Conservation (phyloP, 2,329 filamentous ascomycete species). For the Cadophora sp. region DNA sequence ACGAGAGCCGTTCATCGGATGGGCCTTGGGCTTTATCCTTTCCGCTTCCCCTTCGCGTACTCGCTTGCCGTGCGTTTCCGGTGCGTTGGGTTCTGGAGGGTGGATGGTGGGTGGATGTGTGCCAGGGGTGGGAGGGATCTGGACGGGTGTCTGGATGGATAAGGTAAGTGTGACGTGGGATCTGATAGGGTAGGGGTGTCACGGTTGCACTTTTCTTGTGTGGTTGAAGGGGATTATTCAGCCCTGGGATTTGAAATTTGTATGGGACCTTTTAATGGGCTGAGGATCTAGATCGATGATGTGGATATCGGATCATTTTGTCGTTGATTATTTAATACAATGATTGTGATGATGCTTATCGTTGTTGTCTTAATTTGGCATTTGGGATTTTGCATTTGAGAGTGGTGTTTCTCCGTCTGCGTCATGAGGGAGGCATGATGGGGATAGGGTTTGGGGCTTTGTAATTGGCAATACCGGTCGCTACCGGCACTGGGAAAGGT, state of each 20-base stretch:
- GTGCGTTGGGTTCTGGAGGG: not conserved
- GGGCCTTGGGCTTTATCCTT: not conserved
- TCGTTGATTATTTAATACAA: not conserved
- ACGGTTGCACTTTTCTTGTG: slow-evolving; percentile 1
- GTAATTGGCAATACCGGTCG: too few relatives aligned
- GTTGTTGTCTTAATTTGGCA: slow-evolving; percentile 1
- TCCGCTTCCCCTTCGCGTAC: not conserved
- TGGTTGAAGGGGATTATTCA: not conserved
- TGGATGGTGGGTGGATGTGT: not conserved
- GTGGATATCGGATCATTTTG: not conserved
- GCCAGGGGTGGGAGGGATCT: not conserved
- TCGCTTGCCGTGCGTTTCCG: slow-evolving; percentile 12
- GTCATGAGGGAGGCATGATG: not conserved
- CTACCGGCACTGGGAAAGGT: not conserved
- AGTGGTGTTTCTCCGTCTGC: not conserved
- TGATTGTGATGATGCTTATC: not conserved
- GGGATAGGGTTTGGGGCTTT: not conserved
- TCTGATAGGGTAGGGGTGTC: not conserved
- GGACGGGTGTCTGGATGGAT: not conserved
- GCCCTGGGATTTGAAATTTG: not conserved
- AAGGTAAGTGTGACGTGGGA: slow-evolving; percentile 2
- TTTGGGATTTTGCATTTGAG: not conserved
- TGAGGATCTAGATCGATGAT: slow-evolving; percentile 13
- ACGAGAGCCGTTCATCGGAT: slow-evolving; percentile 13
- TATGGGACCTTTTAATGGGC: too few relatives aligned